Conservation (phyloP, 495 filamentous ascomycete species). For the Penicillium canariense region DNA sequence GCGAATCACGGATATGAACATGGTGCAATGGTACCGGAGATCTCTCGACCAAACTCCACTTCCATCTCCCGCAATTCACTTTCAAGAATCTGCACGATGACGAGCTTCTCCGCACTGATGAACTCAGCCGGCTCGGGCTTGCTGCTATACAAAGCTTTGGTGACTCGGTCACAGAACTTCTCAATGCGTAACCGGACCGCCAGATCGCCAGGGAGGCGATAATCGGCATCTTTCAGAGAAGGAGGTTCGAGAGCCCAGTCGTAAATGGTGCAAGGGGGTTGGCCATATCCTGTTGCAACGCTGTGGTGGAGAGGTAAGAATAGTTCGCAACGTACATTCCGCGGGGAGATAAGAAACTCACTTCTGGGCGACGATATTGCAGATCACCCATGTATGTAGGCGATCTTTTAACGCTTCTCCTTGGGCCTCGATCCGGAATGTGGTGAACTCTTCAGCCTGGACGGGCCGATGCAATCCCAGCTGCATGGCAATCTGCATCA, state of each 20-base stretch:
- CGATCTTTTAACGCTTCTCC: slow-evolving; percentile 84
- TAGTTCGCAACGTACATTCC: not conserved
- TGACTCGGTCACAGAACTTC: slow-evolving; percentile 81
- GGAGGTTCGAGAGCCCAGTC: slow-evolving; percentile 77
- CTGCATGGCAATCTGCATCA: slow-evolving; percentile 94
- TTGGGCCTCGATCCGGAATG: slow-evolving; percentile 75
- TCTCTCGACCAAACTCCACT: slow-evolving; percentile 41
- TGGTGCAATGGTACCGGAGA: slow-evolving; percentile 57
- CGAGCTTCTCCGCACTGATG: slow-evolving; percentile 66
- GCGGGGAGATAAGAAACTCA: slow-evolving; percentile 27
- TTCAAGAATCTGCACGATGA: slow-evolving; percentile 58
- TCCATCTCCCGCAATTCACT: slow-evolving; percentile 55
- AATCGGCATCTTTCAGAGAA: slow-evolving; percentile 61
- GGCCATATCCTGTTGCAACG: slow-evolving; percentile 86
- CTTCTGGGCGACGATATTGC: slow-evolving; percentile 87
- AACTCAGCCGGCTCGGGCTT: slow-evolving; percentile 72
- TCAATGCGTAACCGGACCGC: slow-evolving; percentile 76
- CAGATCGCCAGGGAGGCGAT: slow-evolving; percentile 63
- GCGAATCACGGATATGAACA: slow-evolving; percentile 53
- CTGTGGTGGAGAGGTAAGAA: slow-evolving; percentile 37
- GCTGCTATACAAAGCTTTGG: slow-evolving; percentile 81
- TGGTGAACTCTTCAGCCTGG: slow-evolving; percentile 87
- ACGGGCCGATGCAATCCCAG: slow-evolving; percentile 86
- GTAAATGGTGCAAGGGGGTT: slow-evolving; percentile 80
- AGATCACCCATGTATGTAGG: slow-evolving; percentile 86